phyloP scores from a whole-genome alignment of 441 rosid genomes.

The Iberis amara region DNA sequence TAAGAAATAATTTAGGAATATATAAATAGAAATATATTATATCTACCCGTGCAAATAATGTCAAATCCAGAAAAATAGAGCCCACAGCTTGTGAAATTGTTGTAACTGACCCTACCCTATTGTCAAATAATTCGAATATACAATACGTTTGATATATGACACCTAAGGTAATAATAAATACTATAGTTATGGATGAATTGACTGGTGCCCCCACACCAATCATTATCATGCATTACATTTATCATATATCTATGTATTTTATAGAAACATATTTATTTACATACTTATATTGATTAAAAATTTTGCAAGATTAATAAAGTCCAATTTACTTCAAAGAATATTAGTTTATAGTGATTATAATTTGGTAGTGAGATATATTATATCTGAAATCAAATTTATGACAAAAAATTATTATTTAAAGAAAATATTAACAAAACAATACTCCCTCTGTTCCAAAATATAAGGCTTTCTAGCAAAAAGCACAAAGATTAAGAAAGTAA shows the following conservation, averaged over 20 bases:
- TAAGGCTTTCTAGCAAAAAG: too few relatives aligned
- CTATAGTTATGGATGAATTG: slow-evolving; percentile 30
- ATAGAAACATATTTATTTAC: slow-evolving; percentile 14
- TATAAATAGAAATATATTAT: background rate
- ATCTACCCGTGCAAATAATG: slow-evolving; percentile 31
- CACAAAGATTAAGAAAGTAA: too few relatives aligned
- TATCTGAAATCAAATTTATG: too few relatives aligned
- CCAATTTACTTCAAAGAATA: too few relatives aligned
- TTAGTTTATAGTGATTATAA: too few relatives aligned
- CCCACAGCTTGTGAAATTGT: slow-evolving; percentile 35
- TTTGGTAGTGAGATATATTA: too few relatives aligned
- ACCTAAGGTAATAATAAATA: slow-evolving; percentile 21
- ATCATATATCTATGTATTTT: slow-evolving; percentile 21
- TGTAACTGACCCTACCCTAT: slow-evolving; percentile 40
- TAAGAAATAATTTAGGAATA: slow-evolving; percentile 2
- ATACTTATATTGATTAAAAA: slow-evolving; percentile 1
- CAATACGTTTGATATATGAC: slow-evolving; percentile 21
- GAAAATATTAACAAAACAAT: too few relatives aligned
- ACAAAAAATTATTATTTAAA: too few relatives aligned
- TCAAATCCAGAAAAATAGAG: slow-evolving; percentile 28
- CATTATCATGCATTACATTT: slow-evolving; percentile 18
- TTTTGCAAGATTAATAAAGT: too few relatives aligned
- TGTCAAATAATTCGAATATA: slow-evolving; percentile 29
- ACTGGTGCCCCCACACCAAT: slow-evolving; percentile 34
- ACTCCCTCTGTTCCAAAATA: too few relatives aligned